Percentiles rank a stretch among this genome's conserved stretches.
Evolutionary conservation across 768 basidiomycete genomes (phyloP).

Genomic region (Boletales sp.): DNA sequence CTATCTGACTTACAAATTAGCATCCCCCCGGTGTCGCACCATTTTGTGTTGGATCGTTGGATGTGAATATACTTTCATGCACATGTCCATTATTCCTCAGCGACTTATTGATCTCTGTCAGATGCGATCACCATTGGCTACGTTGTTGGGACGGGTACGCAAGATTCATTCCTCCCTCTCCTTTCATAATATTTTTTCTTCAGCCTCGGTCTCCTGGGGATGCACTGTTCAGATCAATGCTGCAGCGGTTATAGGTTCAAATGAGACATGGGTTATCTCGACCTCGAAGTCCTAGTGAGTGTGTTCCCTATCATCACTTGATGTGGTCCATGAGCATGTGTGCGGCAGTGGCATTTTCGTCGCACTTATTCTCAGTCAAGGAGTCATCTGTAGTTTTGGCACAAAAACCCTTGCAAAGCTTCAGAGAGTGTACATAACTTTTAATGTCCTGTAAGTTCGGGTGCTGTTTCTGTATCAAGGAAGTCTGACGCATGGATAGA

Average conservation of each 20-base stretch:
- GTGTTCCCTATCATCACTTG: slow-evolving; percentile 27
- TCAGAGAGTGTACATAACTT: slow-evolving; percentile 47
- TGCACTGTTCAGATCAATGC: slow-evolving; percentile 61
- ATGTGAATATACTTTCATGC: slow-evolving; percentile 35
- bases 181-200: slow-evolving; percentile 4
- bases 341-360: slow-evolving; percentile 54
- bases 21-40: slow-evolving; percentile 51
- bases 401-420: slow-evolving; percentile 63
- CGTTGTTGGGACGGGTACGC: slow-evolving; percentile 35
- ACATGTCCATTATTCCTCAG: not conserved
- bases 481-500: slow-evolving; percentile 1
- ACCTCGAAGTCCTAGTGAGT: slow-evolving; percentile 43
- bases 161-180: not conserved
- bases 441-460: slow-evolving; percentile 35
- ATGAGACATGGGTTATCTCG: slow-evolving; percentile 32
- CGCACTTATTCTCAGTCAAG: slow-evolving; percentile 58
- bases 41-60: slow-evolving; percentile 68
- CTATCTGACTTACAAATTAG: slow-evolving; percentile 59
- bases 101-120: slow-evolving; percentile 8
- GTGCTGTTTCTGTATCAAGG: not conserved
- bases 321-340: slow-evolving; percentile 35
- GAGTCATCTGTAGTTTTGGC: slow-evolving; percentile 58
- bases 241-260: slow-evolving; percentile 52
- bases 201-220: slow-evolving; percentile 62
- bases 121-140: slow-evolving; percentile 51